Evolutionary conservation across 179 eudicot genomes (phyloP).

Genomic region (Kewa caespitosa): DNA sequence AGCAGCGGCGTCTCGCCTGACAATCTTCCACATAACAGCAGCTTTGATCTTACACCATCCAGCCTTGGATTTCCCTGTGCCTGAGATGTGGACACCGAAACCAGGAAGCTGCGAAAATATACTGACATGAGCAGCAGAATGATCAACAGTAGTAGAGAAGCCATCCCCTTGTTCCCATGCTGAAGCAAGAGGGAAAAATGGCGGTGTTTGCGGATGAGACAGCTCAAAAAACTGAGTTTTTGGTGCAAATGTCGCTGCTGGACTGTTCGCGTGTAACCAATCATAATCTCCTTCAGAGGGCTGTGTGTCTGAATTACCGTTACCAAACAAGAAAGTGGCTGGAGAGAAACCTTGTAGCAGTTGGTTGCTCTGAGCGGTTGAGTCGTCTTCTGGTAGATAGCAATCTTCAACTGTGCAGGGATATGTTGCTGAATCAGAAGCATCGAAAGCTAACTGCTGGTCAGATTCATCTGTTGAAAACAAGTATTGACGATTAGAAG

Average conservation of each 20-base stretch:
- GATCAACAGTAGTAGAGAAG: constrained; percentile 24
- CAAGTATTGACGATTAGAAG: constrained; percentile 8
- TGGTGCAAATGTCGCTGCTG: constrained; percentile 23
- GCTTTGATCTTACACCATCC: constrained; percentile 72
- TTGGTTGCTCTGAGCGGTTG: constrained; percentile 35
- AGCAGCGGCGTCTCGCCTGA: constrained; percentile 45
- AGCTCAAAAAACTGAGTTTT: constrained; percentile 21
- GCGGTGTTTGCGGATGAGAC: constrained; percentile 30
- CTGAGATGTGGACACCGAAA: constrained; percentile 24
- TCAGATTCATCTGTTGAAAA: constrained; percentile 29
- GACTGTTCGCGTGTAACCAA: constrained; percentile 20
- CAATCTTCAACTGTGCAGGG: constrained; percentile 34
- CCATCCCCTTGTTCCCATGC: constrained; percentile 42
- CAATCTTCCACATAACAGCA: constrained; percentile 59
- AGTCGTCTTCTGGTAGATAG: constrained; percentile 31
- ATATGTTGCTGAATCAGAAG: constrained; percentile 38
- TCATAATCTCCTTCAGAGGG: constrained; percentile 20
- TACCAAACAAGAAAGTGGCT: constrained; percentile 24
- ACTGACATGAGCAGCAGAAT: constrained; percentile 24
- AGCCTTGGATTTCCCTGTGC: constrained; percentile 40
- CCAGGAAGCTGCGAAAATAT: constrained; percentile 30
- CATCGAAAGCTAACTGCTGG: constrained; percentile 27
- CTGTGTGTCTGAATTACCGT: constrained; percentile 23
- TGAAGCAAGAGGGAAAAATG: constrained; percentile 11
- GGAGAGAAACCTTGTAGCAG: constrained; percentile 27